These are phyloP conservation scores for Selenicereus undatus DNA, from an alignment of 148 eudicot species.

Conservation along the genomic window DNA sequence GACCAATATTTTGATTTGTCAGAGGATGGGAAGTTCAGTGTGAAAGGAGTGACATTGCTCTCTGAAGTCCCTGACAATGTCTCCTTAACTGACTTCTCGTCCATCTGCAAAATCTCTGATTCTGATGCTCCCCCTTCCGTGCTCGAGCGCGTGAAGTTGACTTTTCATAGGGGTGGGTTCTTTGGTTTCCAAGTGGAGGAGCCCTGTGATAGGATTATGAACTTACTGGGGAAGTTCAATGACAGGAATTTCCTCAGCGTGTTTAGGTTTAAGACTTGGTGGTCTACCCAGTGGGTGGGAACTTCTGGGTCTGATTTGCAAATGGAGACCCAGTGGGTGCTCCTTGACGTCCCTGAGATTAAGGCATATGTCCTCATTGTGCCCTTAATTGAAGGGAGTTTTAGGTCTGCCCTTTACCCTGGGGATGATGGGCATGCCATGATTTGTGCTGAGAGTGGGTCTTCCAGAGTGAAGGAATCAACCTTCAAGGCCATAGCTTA, in stretches of 20 bases:
- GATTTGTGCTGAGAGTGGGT: constrained; percentile 59
- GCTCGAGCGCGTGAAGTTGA: constrained; percentile 38
- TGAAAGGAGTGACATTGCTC: constrained; percentile 40
- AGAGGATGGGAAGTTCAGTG: constrained; percentile 39
- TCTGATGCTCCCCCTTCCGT: constrained; percentile 47
- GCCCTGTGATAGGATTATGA: constrained; percentile 36
- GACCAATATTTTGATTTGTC: constrained; percentile 35
- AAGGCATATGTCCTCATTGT: constrained; percentile 46
- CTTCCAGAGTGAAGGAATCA: constrained; percentile 35
- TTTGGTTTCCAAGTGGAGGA: constrained; percentile 47
- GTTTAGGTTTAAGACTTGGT: constrained; percentile 73
- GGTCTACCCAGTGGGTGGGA: constrained; percentile 80
- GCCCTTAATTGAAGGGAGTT: constrained; percentile 48
- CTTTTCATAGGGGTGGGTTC: constrained; percentile 47
- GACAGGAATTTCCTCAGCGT: constrained; percentile 54
- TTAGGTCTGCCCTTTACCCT: constrained; percentile 58
- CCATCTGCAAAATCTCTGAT: constrained; percentile 37
- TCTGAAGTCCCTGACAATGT: constrained; percentile 52
- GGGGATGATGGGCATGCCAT: constrained; percentile 43
- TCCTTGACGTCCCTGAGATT: constrained; percentile 54
- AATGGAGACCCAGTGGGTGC: constrained; percentile 66
- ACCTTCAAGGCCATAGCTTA: constrained; percentile 52
- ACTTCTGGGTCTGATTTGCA: constrained; percentile 54
- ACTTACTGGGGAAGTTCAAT: constrained; percentile 51
- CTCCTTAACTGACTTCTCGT: constrained; percentile 40